Evolutionary conservation across 2,329 filamentous ascomycete genomes (phyloP).

Genomic region (Xylaria polymorpha): DNA sequence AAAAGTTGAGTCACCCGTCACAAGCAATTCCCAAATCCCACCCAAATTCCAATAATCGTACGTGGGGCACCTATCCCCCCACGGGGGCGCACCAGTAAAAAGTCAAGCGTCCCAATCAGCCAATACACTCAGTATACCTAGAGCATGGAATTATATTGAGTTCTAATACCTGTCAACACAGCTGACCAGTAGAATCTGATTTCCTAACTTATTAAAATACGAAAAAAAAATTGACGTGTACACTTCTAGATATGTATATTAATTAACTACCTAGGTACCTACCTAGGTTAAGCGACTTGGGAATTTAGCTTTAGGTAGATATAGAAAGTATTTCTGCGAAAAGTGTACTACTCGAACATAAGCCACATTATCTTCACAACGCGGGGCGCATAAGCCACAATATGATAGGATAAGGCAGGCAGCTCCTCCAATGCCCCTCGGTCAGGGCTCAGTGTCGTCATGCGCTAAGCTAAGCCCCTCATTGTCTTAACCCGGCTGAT

Average conservation of each 20-base stretch:
- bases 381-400: conserved; percentile 12
- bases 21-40: conserved; percentile 30
- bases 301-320: not conserved
- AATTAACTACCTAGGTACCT: too few relatives aligned
- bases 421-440: conserved; percentile 13
- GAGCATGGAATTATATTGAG: not conserved
- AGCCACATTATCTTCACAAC: not conserved
- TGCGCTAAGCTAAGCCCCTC: conserved; percentile 10
- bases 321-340: not conserved
- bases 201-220: too few relatives aligned
- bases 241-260: too few relatives aligned
- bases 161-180: not conserved
- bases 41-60: conserved; percentile 24
- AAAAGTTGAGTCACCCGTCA: conserved; percentile 32
- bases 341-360: not conserved
- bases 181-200: not conserved
- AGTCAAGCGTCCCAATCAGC: conserved; percentile 10
- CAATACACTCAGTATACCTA: conserved; percentile 5
- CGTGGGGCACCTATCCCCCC: conserved; percentile 23
- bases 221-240: too few relatives aligned
- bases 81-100: too few relatives aligned
- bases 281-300: not conserved
- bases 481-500: conserved; percentile 1
- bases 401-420: too few relatives aligned
- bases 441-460: conserved; percentile 8